Percentiles rank a stretch among this genome's conserved stretches.
Conservation (phyloP, 169 alveolate species). For the Miamiensis avidus region DNA sequence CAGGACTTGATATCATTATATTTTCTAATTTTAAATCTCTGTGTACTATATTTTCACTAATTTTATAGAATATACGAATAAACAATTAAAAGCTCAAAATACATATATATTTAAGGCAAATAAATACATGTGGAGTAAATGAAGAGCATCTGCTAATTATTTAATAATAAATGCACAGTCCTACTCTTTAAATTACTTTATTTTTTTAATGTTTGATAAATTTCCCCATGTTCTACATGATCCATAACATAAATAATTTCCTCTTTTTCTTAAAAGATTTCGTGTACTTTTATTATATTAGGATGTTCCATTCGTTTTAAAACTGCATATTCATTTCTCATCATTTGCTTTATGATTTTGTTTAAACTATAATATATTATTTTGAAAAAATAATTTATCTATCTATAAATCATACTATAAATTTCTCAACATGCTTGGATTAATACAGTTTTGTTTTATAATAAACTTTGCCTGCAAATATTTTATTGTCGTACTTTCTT, state of each 20-base stretch:
- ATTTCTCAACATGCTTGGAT: slow-evolving; percentile 24
- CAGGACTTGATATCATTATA: slow-evolving; percentile 15
- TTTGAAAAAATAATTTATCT: background rate
- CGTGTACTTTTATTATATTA: slow-evolving; percentile 28
- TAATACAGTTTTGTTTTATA: slow-evolving; percentile 20
- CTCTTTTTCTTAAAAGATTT: slow-evolving; percentile 26
- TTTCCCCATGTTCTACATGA: slow-evolving; percentile 16
- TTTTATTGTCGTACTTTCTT: slow-evolving; percentile 12
- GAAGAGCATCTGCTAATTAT: slow-evolving; percentile 20
- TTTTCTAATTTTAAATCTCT: slow-evolving; percentile 52
- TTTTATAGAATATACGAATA: background rate
- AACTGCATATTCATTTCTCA: slow-evolving; percentile 24
- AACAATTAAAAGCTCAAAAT: background rate
- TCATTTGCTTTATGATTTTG: slow-evolving; percentile 13
- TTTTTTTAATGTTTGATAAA: slow-evolving; percentile 14
- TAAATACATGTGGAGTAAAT: slow-evolving; percentile 24
- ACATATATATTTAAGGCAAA: background rate
- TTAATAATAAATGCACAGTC: slow-evolving; percentile 12
- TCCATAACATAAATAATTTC: slow-evolving; percentile 27
- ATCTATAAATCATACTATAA: slow-evolving; percentile 8
- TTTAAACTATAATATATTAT: background rate
- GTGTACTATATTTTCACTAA: slow-evolving; percentile 35
- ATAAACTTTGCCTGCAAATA: slow-evolving; percentile 35
- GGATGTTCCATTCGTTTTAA: slow-evolving; percentile 17
- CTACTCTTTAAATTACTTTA: slow-evolving; percentile 24